phyloP scores from a whole-genome alignment of 1,139 yeast genomes.

The Hanseniaspora sp. region DNA sequence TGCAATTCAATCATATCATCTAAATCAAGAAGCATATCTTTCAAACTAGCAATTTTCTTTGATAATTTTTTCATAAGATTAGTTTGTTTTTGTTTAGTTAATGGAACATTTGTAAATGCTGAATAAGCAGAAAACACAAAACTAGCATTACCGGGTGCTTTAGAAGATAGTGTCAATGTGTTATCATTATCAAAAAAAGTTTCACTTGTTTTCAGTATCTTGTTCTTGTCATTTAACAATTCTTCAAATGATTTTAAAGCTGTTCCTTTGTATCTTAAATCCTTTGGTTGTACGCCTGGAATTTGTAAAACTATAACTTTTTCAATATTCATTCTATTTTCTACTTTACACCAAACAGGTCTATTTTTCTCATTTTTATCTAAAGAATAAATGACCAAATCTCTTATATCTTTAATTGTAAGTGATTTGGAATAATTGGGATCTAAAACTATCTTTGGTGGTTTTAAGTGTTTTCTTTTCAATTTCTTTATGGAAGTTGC shows the following conservation, averaged over 20 bases:
- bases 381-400: conserved; percentile 40
- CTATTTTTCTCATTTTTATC: conserved; percentile 33
- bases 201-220: conserved; percentile 1
- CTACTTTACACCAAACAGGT: conserved; percentile 37
- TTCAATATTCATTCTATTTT: conserved; percentile 36
- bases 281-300: conserved; percentile 51
- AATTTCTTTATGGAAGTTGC: not conserved
- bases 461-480: conserved; percentile 36
- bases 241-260: conserved; percentile 7
- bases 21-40: conserved; percentile 42
- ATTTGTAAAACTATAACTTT: conserved; percentile 52
- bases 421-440: conserved; percentile 27
- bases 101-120: conserved; percentile 45
- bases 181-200: conserved; percentile 11
- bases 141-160: conserved; percentile 53
- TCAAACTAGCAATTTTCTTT: conserved; percentile 37
- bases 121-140: conserved; percentile 45
- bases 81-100: conserved; percentile 46
- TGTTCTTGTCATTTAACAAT: conserved; percentile 5
- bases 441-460: conserved; percentile 28
- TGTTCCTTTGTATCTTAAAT: conserved; percentile 26
- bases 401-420: conserved; percentile 40
- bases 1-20: conserved; percentile 39
- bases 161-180: conserved; percentile 9
- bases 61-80: conserved; percentile 31